A percentile compares a stretch with the other conserved stretches of the same genome.
These are phyloP conservation scores for Vigna reflexopilosa DNA, from an alignment of 306 rosid species.

Conservation along the genomic window DNA sequence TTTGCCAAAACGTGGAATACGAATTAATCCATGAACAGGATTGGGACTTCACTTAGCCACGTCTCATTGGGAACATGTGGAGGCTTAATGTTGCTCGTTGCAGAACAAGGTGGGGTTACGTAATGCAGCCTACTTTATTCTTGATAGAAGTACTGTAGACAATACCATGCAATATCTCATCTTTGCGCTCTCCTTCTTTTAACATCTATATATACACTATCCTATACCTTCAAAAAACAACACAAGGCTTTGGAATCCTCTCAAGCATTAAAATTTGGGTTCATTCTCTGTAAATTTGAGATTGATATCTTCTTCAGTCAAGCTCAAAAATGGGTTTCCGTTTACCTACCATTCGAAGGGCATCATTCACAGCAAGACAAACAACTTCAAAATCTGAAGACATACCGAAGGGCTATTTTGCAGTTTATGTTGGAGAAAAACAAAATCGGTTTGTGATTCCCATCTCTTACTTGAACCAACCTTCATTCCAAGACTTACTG, in stretches of 20 bases:
- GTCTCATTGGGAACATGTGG: not conserved
- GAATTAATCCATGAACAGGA: not conserved
- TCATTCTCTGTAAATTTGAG: not conserved
- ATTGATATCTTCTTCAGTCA: not conserved
- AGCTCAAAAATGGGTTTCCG: slow-evolving; percentile 46
- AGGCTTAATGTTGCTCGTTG: not conserved
- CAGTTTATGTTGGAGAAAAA: slow-evolving; percentile 59
- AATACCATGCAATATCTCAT: slow-evolving; percentile 39
- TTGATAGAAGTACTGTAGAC: not conserved
- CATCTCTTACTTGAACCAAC: slow-evolving; percentile 52
- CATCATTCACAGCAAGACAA: slow-evolving; percentile 28
- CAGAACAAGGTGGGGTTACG: not conserved
- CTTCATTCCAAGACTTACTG: slow-evolving; percentile 50
- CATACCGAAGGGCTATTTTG: slow-evolving; percentile 53
- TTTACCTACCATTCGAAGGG: slow-evolving; percentile 38
- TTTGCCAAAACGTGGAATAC: slow-evolving; percentile 3
- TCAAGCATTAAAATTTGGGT: not conserved
- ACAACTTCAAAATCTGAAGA: slow-evolving; percentile 16
- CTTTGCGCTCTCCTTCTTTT: not conserved
- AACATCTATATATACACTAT: slow-evolving; percentile 36
- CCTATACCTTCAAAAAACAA: slow-evolving; percentile 22
- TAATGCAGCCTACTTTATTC: not conserved
- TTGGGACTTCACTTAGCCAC: not conserved
- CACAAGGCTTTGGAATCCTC: slow-evolving; percentile 23
- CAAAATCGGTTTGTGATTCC: slow-evolving; percentile 54